These are phyloP conservation scores for Fusarium scirpi DNA, from an alignment of 2,329 filamentous ascomycete species.

Conservation along the genomic window DNA sequence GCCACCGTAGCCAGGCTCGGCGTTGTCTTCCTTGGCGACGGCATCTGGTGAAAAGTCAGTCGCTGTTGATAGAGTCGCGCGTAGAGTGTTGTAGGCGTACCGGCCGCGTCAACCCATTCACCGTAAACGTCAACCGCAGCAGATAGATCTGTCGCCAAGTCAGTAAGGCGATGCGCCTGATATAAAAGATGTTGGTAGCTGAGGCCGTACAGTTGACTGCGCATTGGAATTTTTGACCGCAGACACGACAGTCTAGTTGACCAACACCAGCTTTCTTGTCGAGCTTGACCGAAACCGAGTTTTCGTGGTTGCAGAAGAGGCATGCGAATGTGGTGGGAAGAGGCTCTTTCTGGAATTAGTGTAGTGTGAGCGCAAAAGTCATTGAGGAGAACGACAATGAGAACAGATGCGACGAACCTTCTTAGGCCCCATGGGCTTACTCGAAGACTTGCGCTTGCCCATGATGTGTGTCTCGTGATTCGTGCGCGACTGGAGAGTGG, in stretches of 20 bases:
- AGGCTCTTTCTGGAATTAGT: conserved; percentile 69
- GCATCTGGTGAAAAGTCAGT: conserved; percentile 56
- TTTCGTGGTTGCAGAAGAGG: conserved; percentile 98
- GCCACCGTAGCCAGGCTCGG: conserved; percentile 47
- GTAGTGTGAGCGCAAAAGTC: conserved; percentile 26
- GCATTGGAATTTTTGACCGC: conserved; percentile 93
- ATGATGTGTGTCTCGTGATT: conserved; percentile 54
- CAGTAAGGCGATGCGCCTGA: conserved; percentile 28
- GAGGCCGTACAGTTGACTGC: conserved; percentile 83
- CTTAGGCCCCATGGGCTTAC: conserved; percentile 83
- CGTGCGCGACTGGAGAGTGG: conserved; percentile 22
- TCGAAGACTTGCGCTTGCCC: conserved; percentile 96
- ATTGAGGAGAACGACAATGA: conserved; percentile 1
- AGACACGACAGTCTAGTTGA: conserved; percentile 88
- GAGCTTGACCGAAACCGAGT: conserved; percentile 88
- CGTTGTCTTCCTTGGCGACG: conserved; percentile 62
- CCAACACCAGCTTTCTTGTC: conserved; percentile 94
- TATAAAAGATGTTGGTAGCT: neutral
- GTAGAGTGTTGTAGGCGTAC: conserved; percentile 53
- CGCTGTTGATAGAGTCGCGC: neutral
- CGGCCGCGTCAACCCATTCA: conserved; percentile 93
- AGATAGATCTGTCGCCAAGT: conserved; percentile 75
- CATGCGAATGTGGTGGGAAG: conserved; percentile 91
- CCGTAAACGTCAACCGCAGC: conserved; percentile 95
- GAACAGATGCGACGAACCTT: conserved; percentile 67